Conservation (phyloP, 2,329 filamentous ascomycete genomes). For the Colletotrichum magnum region DNA sequence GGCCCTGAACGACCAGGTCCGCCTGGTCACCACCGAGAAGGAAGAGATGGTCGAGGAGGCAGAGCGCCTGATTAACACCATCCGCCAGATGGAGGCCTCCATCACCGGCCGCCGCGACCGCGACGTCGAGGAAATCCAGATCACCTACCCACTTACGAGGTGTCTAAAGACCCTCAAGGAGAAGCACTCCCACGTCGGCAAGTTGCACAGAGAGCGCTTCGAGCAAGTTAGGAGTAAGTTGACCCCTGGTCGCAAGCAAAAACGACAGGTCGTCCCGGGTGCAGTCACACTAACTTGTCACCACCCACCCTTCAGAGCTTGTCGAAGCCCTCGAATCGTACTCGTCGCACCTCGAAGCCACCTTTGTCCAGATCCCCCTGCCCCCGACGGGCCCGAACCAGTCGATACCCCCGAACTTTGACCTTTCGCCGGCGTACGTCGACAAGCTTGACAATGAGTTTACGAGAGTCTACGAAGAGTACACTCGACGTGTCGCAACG, state of each 20-base stretch:
- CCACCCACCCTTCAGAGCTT: slow-evolving; percentile 73
- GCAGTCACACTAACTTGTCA: slow-evolving; percentile 31
- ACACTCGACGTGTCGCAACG: slow-evolving; percentile 82
- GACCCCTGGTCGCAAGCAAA: background rate
- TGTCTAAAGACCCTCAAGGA: slow-evolving; percentile 88
- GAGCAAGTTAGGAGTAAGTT: slow-evolving; percentile 93
- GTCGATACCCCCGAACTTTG: slow-evolving; percentile 85
- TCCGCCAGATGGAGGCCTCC: slow-evolving; percentile 94
- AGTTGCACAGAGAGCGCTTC: slow-evolving; percentile 89
- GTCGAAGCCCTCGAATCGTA: slow-evolving; percentile 95
- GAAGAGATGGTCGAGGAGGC: slow-evolving; percentile 92
- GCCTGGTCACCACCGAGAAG: slow-evolving; percentile 88
- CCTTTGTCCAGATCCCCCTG: slow-evolving; percentile 87
- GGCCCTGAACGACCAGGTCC: slow-evolving; percentile 90
- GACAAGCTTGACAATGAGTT: slow-evolving; percentile 91
- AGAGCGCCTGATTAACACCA: slow-evolving; percentile 84
- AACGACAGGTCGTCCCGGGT: background rate
- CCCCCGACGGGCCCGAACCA: slow-evolving; percentile 86
- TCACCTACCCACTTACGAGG: slow-evolving; percentile 86
- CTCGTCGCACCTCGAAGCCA: slow-evolving; percentile 92
- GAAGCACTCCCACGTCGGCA: slow-evolving; percentile 84
- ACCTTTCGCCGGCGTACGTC: slow-evolving; percentile 92
- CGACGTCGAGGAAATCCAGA: slow-evolving; percentile 76
- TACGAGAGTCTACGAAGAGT: slow-evolving; percentile 95
- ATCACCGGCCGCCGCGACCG: slow-evolving; percentile 82